Conservation (phyloP, 768 basidiomycete genomes). For the Calocera cornea region DNA sequence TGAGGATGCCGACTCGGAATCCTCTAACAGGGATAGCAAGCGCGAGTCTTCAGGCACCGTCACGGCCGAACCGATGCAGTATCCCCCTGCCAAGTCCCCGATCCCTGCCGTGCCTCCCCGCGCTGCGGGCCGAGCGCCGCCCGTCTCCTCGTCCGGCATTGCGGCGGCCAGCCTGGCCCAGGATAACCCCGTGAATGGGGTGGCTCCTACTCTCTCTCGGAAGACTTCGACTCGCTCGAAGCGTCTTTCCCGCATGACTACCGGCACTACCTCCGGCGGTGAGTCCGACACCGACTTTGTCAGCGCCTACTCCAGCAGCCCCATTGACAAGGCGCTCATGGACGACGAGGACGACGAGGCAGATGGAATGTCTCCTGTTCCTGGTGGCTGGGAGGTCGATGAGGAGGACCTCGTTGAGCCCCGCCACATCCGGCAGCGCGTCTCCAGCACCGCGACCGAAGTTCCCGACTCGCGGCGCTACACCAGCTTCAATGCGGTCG, state of each 20-base stretch:
- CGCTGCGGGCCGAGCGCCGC: neutral
- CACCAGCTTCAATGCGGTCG: neutral
- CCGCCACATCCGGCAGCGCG: neutral
- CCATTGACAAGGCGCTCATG: conserved; percentile 17
- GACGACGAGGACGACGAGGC: neutral
- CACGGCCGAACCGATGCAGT: neutral
- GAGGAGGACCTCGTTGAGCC: neutral
- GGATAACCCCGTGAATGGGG: neutral
- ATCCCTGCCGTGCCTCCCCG: neutral
- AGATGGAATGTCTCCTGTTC: neutral
- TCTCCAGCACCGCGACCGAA: neutral
- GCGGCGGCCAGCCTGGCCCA: neutral
- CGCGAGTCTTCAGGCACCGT: neutral
- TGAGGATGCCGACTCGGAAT: neutral
- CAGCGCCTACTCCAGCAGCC: conserved; percentile 69
- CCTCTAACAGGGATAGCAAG: neutral
- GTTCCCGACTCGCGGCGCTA: neutral
- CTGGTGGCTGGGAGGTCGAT: neutral
- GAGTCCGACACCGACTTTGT: conserved; percentile 70
- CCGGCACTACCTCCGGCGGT: conserved; percentile 43
- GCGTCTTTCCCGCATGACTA: conserved; percentile 13
- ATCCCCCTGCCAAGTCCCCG: neutral
- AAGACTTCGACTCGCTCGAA: conserved; percentile 4
- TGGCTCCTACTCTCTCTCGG: neutral
- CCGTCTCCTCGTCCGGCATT: neutral